A percentile compares a stretch with the other conserved stretches of the same genome.
Evolutionary conservation across 2,329 filamentous ascomycete genomes (phyloP).

Genomic region (Fusarium sp.): DNA sequence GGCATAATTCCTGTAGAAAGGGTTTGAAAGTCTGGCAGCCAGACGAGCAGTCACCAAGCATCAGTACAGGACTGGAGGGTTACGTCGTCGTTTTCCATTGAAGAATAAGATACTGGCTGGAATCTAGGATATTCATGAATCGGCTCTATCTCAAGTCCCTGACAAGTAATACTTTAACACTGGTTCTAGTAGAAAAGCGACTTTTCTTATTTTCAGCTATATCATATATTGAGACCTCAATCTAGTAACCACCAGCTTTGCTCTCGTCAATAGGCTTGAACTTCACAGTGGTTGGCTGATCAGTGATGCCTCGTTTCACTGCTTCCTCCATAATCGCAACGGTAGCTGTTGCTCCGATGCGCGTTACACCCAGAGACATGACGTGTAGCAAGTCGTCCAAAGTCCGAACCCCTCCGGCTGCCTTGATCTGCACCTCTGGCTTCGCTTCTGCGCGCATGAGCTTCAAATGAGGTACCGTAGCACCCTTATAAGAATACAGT

Average conservation of each 20-base stretch:
- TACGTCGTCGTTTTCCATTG: no score
- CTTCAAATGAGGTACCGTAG: slow-evolving; percentile 63
- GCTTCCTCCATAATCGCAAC: slow-evolving; percentile 68
- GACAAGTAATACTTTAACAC: no score
- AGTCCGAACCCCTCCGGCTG: slow-evolving; percentile 67
- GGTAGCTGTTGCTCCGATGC: slow-evolving; percentile 69
- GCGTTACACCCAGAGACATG: slow-evolving; percentile 65
- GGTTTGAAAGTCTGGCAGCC: no score
- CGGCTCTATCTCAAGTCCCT: no score
- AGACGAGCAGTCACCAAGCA: no score
- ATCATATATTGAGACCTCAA: no score
- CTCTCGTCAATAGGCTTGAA: slow-evolving; percentile 25
- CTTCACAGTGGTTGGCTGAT: slow-evolving; percentile 36
- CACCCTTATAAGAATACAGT: slow-evolving; percentile 65
- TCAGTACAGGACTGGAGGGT: no score
- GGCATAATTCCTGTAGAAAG: no score
- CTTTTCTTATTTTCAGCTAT: neutral
- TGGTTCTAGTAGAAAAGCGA: no score
- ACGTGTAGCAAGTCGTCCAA: slow-evolving; percentile 68
- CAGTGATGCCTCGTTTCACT: slow-evolving; percentile 59
- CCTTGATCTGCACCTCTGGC: slow-evolving; percentile 66
- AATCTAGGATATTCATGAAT: no score
- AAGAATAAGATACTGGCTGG: no score
- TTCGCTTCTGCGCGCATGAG: slow-evolving; percentile 62
- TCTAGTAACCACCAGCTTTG: slow-evolving; percentile 17